Evolutionary conservation across 345 rosid species (phyloP), one percentile per base, ranked within the genome.

Genomic region (Noccaea bulbosa): DNA sequence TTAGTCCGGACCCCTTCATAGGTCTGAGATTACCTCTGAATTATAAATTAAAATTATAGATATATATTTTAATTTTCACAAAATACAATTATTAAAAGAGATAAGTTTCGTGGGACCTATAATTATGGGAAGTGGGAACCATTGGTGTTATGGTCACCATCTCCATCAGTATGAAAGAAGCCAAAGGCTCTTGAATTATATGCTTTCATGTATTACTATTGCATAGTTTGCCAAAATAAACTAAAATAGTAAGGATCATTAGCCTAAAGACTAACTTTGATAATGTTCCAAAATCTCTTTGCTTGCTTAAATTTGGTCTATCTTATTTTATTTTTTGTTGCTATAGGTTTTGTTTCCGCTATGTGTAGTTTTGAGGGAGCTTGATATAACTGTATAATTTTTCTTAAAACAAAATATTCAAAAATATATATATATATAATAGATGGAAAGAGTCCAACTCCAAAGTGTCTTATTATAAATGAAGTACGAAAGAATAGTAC

Each of bases 401-500:
- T 3, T 5, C 7, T 8, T 37, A 6, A 14, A 48, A 40, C 7
- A 59, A 60, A 15, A 27, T 27, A 9, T 48, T 20, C 33, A 12
- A 4, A n/a, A n/a, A 58, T 10, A 30, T 47, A 11, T 11, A 8
- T 59, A n/a, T 15, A 62, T 20, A 20, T 0, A 20, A 20, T 9
- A 9, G 47, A 37, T 70, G 69, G 69, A 35, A 62, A 45, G 56
- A 35, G 70, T 38, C 59, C 58, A 65, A 35, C 64, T 38, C 59
- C 58, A 65, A 56, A 47, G 16, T 72, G 58, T 72, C 12, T 63
- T 63, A 54, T 46, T 64, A 56, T 55, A 56, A 65, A 64, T 39
- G 65, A 72, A 65, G 71, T 73, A 65, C 71, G 37, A 55, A 55
- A 51, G 47, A 43, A 72, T 55, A 65, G 71, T 72, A 72, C 59